Evolutionary conservation across 441 rosid genomes (phyloP), one percentile per base, ranked within the genome.

Genomic region (Gossypium schwendimanii): DNA sequence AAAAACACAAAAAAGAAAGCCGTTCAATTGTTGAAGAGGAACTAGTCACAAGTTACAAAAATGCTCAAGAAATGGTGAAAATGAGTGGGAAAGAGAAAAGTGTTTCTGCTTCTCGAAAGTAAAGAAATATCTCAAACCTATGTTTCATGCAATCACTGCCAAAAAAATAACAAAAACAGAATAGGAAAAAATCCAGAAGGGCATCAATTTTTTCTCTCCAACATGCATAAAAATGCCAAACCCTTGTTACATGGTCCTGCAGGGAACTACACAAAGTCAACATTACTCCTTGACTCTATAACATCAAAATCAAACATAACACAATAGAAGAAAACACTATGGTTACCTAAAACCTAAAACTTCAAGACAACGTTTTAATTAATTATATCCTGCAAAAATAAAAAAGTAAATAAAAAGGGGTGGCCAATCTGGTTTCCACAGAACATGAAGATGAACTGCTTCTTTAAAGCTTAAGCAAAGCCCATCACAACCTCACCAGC

Each of bases 251-350:
- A 85, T 68, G 83, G 78, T 79, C 97, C 98, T 86, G 94, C 93
- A 90, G 84, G 82, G 86, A 89, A 87, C 94, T 88, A 81, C 81
- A 90, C 63, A 21, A 77, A 84, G 94, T 87, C 83, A 88, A 90
- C 84, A 77, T 76, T 77, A 77, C 80, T 72, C 28, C 47, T 52
- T 2, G 2, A 49, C 45, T 49, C 70, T 18, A 47, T 50, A 50
- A 15, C 45, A 68, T 44, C 2, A 9, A 68, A 68, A 66, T 76
- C 73, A 54, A 54, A 59, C 63, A 73, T 9, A 26, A 59, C 47
- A 54, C 24, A 24, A 54, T 53, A 61, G 36, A 52, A 57, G 62
- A 26, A 20, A 63, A 63, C 61, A 63, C 61, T 28, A 66, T 63
- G 66, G 71, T 62, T 76, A 64, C 64, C 77, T 75, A 75, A 69